Base-by-base conservation (phyloP, 495 filamentous ascomycete species). In the Annulohypoxylon maeteangense region DNA sequence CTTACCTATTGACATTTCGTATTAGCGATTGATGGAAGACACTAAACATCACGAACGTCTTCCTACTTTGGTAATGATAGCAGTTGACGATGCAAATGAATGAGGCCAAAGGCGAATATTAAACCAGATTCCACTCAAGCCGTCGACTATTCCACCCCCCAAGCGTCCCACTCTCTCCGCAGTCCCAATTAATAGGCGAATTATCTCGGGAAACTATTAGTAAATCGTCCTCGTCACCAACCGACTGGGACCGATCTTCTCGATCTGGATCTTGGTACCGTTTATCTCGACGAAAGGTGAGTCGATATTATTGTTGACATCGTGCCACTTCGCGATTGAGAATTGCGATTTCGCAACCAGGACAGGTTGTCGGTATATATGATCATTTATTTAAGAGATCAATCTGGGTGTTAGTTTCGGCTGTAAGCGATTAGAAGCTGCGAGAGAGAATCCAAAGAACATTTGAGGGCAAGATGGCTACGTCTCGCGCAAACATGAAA, bases 1-100 rank as follows among this genome's bases (percentile, higher is more conserved):
- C 27, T 34, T 54, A 54, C 1, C 27, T 54, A 18, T 16, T 32
- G 50, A 7, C 7, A 8, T 34, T 54, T 32, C 50, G 16, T 34
- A 20, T 54, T 25, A 14, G 25, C 3, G 25, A 53, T 53, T 16
- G 11, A 16, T 31, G 8, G 23, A 14, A 5, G 23, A 53, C 3
- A 16, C 50, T 54, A 20, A 29, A 7, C 27, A 54, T 20, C n/a
- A 3, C 50, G n/a, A 34, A 20, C 20, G 54, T 16, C 31, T 11
- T 55, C 66, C 65, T 29, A 50, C n/a, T 69, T 69, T 51, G 44
- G 66, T 31, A 53, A 69, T 42, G n/a, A 48, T 69, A 63, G 53
- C 67, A 64, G 51, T 58, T 53, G 42, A 42, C 59, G 31, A 45
- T 34, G 11, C 7, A 18, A 32, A 51, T 59, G 16, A 34, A 23